Conservation (phyloP, 805 yeast species). For the Komagataella populi region DNA sequence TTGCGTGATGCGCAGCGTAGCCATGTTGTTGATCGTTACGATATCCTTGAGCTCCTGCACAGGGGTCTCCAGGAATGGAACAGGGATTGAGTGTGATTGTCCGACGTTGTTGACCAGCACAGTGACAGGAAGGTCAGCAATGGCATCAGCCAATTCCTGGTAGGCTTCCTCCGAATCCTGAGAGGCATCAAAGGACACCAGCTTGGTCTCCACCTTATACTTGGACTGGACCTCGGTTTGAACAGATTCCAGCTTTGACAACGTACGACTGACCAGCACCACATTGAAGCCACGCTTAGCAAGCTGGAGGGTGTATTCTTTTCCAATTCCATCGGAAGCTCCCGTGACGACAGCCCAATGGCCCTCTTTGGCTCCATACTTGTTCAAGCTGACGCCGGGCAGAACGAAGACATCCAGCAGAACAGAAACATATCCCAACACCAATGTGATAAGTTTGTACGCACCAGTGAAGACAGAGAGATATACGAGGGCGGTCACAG, state of each 20-base stretch:
- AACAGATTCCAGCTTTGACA: constrained; percentile 54
- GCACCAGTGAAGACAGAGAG: constrained; percentile 47
- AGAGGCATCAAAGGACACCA: constrained; percentile 70
- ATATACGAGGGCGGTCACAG: constrained; percentile 13
- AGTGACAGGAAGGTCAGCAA: constrained; percentile 45
- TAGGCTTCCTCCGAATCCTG: constrained; percentile 48
- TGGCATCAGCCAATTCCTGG: constrained; percentile 28
- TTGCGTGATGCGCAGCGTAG: constrained; percentile 76
- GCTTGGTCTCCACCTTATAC: constrained; percentile 48
- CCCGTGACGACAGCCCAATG: constrained; percentile 96
- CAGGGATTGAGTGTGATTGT: constrained; percentile 88
- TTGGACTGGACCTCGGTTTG: constrained; percentile 48
- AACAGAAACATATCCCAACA: constrained; percentile 37
- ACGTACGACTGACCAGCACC: constrained; percentile 75
- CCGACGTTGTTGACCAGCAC: constrained; percentile 89
- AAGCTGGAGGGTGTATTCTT: constrained; percentile 77
- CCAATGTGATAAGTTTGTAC: constrained; percentile 35
- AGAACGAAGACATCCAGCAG: constrained; percentile 50
- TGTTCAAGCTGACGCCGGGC: constrained; percentile 39
- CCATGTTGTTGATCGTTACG: constrained; percentile 72
- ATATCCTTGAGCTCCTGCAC: constrained; percentile 66
- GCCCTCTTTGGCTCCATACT: constrained; percentile 66
- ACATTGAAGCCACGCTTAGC: constrained; percentile 78
- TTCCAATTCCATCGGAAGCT: constrained; percentile 95
- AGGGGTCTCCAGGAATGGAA: constrained; percentile 74